phyloP scores from a whole-genome alignment of 2,329 filamentous ascomycete genomes.

The Teratosphaeria epicoccoides region DNA sequence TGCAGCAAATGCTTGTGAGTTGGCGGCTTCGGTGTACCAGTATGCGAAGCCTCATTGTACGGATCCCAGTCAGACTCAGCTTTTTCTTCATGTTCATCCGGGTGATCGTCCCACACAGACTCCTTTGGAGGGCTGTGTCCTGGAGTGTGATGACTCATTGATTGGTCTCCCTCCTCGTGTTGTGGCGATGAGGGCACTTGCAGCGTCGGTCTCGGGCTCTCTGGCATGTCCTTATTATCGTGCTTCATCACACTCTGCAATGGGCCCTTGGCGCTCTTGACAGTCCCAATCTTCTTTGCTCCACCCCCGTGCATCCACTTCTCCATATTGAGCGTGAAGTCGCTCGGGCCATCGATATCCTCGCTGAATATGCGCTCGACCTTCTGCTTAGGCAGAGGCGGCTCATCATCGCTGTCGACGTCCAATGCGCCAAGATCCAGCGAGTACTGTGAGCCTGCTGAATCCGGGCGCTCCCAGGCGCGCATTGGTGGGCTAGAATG shows the following conservation, averaged over 20 bases:
- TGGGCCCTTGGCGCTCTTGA: slow-evolving; percentile 4
- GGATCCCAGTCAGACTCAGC: slow-evolving; percentile 23
- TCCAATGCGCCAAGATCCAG: slow-evolving; percentile 25
- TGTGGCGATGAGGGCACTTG: not conserved
- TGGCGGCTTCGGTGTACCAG: slow-evolving; percentile 15
- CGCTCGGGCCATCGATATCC: slow-evolving; percentile 29
- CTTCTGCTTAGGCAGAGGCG: slow-evolving; percentile 12
- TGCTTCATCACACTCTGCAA: slow-evolving; percentile 6
- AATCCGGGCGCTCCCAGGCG: slow-evolving; percentile 14
- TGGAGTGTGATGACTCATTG: slow-evolving; percentile 18
- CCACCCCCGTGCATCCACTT: slow-evolving; percentile 22
- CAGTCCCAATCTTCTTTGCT: slow-evolving; percentile 10
- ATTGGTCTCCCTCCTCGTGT: slow-evolving; percentile 10
- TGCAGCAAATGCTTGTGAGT: slow-evolving; percentile 21
- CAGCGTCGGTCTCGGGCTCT: not conserved
- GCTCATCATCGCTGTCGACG: slow-evolving; percentile 13
- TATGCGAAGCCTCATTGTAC: slow-evolving; percentile 14
- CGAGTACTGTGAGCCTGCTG: slow-evolving; percentile 21
- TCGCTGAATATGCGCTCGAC: slow-evolving; percentile 23
- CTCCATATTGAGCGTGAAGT: slow-evolving; percentile 29
- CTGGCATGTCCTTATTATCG: not conserved
- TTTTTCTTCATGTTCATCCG: slow-evolving; percentile 8
- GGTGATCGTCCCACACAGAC: slow-evolving; percentile 6
- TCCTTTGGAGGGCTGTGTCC: slow-evolving; percentile 19
- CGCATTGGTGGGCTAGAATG: slow-evolving; percentile 21